Percentiles rank a stretch among this genome's conserved stretches.
Evolutionary conservation across 176 grass and related monocot genomes (phyloP).

Genomic region (Coix lacrymajobi): DNA sequence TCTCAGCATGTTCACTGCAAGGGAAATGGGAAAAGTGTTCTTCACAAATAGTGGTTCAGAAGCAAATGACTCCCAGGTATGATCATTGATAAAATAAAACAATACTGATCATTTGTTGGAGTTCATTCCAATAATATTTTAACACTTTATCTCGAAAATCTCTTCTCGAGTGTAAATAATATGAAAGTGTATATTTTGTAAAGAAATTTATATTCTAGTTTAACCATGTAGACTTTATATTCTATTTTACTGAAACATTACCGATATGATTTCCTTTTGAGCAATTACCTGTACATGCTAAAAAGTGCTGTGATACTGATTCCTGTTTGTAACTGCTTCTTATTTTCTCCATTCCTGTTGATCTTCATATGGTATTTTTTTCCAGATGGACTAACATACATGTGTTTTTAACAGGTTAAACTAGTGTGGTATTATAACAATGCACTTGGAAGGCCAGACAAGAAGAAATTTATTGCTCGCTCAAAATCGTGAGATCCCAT

Average conservation of each 20-base stretch:
- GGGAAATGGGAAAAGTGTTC: slow-evolving; percentile 93
- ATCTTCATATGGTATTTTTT: not conserved
- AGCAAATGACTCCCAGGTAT: slow-evolving; percentile 96
- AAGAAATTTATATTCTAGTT: not conserved
- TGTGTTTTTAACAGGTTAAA: slow-evolving; percentile 41
- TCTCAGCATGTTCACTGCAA: slow-evolving; percentile 68
- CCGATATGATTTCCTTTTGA: not conserved
- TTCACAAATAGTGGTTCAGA: slow-evolving; percentile 97
- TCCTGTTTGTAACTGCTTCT: not conserved
- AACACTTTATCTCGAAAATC: not conserved
- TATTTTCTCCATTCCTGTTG: not conserved
- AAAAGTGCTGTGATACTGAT: not conserved
- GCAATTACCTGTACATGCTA: not conserved
- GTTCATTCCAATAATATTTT: not conserved
- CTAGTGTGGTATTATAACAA: slow-evolving; percentile 99
- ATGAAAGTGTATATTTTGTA: not conserved
- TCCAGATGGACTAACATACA: not conserved
- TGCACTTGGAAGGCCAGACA: slow-evolving; percentile 82
- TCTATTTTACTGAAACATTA: slow-evolving; percentile 4
- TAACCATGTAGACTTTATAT: not conserved
- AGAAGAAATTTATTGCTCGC: slow-evolving; percentile 96
- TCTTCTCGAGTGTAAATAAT: not conserved
- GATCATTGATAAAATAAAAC: not conserved
- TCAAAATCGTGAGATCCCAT: slow-evolving; percentile 61
- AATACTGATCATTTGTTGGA: not conserved